These are phyloP conservation scores for Hortiboletus campestris DNA, from an alignment of 768 basidiomycete genomes.

Conservation along the genomic window DNA sequence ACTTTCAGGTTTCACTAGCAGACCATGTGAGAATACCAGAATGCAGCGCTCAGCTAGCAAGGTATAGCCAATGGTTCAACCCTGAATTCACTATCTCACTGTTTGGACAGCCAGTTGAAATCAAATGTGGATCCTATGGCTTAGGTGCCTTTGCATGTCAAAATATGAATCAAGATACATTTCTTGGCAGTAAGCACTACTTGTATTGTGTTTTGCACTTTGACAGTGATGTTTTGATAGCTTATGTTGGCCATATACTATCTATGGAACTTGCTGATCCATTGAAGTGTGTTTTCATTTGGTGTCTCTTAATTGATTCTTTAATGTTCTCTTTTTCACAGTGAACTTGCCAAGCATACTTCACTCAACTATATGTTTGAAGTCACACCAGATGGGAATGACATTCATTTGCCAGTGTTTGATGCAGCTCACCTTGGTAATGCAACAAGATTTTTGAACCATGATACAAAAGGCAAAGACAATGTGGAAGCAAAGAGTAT, in stretches of 20 bases:
- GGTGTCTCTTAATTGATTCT: neutral
- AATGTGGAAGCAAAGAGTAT: conserved; percentile 30
- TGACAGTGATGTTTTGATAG: conserved; percentile 21
- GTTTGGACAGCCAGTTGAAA: conserved; percentile 31
- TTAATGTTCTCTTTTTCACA: neutral
- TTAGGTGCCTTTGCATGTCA: conserved; percentile 46
- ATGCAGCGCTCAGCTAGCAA: conserved; percentile 23
- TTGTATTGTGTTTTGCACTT: neutral
- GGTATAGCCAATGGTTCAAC: conserved; percentile 12
- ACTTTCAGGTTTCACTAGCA: conserved; percentile 16
- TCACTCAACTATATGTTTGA: conserved; percentile 38
- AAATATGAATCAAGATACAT: conserved; percentile 19
- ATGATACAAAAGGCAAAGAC: conserved; percentile 7
- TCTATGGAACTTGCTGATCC: conserved; percentile 8
- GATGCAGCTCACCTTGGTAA: conserved; percentile 47
- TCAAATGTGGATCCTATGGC: conserved; percentile 38
- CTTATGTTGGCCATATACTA: conserved; percentile 39
- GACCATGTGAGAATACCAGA: conserved; percentile 28
- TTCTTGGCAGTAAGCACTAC: conserved; percentile 33
- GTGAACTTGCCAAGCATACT: conserved; percentile 11
- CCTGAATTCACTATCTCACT: neutral
- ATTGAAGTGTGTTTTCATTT: neutral
- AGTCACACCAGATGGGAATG: neutral
- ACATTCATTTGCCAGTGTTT: neutral
- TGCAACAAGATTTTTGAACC: conserved; percentile 46